Percentiles rank a stretch among this genome's conserved stretches.
Evolutionary conservation across 78 protist genomes (phyloP).

Genomic region (Dictyostelium discoideum): dicty_2.7 NC_007090.3:1438001-1438500

Average conservation of each 20-base stretch:
- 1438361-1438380: conserved; percentile 98
- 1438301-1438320: conserved; percentile 98
- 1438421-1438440: background rate
- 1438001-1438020: conserved; percentile 86
- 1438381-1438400: conserved; percentile 60
- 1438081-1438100: conserved; percentile 90
- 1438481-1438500: conserved; percentile 35
- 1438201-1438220: conserved; percentile 89
- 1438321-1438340: conserved; percentile 97
- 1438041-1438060: conserved; percentile 91
- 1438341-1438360: conserved; percentile 98
- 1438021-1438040: conserved; percentile 54
- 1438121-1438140: conserved; percentile 95
- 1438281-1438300: conserved; percentile 98
- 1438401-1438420: conserved; percentile 59
- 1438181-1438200: conserved; percentile 94
- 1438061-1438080: conserved; percentile 89
- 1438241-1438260: conserved; percentile 89
- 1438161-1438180: conserved; percentile 91
- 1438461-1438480: conserved; percentile 25
- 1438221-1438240: conserved; percentile 60
- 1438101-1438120: conserved; percentile 96
- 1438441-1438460: conserved; percentile 72
- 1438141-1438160: conserved; percentile 83
- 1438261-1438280: conserved; percentile 99